Evolutionary conservation across 2,329 filamentous ascomycete species (phyloP).

Genomic region (Stylonectria norvegica): DNA sequence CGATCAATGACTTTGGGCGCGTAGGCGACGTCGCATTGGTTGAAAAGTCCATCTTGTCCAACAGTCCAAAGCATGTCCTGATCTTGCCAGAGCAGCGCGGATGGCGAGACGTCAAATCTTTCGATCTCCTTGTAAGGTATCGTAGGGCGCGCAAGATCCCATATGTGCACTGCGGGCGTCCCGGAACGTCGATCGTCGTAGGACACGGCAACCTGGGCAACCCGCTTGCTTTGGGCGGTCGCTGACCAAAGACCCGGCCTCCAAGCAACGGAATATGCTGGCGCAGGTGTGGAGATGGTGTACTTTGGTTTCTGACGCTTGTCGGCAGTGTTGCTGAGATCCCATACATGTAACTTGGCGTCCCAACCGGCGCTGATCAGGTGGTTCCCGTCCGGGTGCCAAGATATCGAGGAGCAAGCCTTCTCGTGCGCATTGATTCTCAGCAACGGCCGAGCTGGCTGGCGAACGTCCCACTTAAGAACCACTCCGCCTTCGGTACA

Average conservation of each 20-base stretch:
- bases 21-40: conserved; percentile 63
- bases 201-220: conserved; percentile 59
- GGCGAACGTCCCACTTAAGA: conserved; percentile 62
- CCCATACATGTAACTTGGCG: conserved; percentile 62
- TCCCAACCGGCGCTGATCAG: conserved; percentile 62
- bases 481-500: conserved; percentile 61
- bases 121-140: conserved; percentile 66
- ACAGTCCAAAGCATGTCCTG: conserved; percentile 65
- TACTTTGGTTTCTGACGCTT: conserved; percentile 63
- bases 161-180: conserved; percentile 59
- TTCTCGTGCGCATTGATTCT: conserved; percentile 61
- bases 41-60: conserved; percentile 59
- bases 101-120: conserved; percentile 55
- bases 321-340: conserved; percentile 57
- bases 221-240: conserved; percentile 55
- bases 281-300: conserved; percentile 58
- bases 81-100: conserved; percentile 59
- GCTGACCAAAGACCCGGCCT: conserved; percentile 64
- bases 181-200: conserved; percentile 59
- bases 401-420: conserved; percentile 57
- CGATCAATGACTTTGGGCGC: conserved; percentile 61
- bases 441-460: conserved; percentile 49
- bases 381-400: conserved; percentile 67
- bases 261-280: conserved; percentile 59
- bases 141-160: conserved; percentile 65